phyloP scores from a whole-genome alignment of 208 protist species.

The Trichomonas tenax region DNA sequence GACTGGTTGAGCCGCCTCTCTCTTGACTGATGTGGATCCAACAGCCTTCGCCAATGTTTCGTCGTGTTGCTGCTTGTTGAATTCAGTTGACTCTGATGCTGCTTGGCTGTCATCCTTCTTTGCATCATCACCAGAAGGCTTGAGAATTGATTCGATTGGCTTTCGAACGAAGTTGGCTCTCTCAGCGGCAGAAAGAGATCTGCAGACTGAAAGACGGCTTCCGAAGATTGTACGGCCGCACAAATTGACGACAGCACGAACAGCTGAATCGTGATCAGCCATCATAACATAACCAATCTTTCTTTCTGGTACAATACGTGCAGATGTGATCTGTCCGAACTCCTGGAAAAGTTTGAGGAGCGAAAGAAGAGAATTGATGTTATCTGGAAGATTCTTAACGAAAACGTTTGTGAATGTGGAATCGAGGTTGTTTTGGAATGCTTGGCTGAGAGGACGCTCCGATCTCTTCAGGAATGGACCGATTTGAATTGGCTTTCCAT shows the following conservation, averaged over 20 bases:
- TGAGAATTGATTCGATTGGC: neutral
- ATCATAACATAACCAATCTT: conserved; percentile 94
- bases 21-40: neutral
- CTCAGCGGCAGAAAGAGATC: neutral
- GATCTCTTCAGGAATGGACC: neutral
- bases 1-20: neutral
- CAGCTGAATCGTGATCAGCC: conserved; percentile 43
- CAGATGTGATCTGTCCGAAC: neutral
- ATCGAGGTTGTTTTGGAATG: neutral
- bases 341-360: neutral
- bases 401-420: neutral
- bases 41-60: neutral
- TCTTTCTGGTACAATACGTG: conserved; percentile 57
- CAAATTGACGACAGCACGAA: conserved; percentile 41
- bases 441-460: neutral
- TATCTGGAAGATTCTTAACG: neutral
- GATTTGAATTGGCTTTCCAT: neutral
- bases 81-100: neutral
- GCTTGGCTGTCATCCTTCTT: neutral
- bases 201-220: neutral
- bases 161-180: neutral
- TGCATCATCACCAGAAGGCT: too few relatives aligned
- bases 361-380: neutral
- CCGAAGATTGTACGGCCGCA: conserved; percentile 49
- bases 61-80: neutral